Evolutionary conservation across 1,284 basidiomycete species (phyloP).

Genomic region (Ceratobasidium sp.): DNA sequence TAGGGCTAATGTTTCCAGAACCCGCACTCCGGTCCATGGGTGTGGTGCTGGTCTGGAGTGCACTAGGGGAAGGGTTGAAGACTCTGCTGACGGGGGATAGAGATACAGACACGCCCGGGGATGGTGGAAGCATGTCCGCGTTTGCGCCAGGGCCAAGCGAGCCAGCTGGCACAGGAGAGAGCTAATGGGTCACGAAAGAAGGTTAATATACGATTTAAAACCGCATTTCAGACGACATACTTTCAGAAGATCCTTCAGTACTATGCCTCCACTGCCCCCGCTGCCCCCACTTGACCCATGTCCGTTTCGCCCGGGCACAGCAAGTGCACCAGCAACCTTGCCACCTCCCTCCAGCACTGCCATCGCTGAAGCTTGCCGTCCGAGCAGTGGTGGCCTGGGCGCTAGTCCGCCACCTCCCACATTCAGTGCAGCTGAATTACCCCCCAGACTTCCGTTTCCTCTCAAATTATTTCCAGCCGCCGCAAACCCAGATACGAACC

Average conservation of each 20-base stretch:
- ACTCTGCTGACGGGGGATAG: constrained; percentile 47
- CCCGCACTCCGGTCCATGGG: constrained; percentile 42
- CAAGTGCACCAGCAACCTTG: constrained; percentile 34
- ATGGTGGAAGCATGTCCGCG: constrained; percentile 60
- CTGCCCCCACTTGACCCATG: constrained; percentile 61
- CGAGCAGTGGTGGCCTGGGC: constrained; percentile 30
- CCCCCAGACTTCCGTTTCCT: constrained; percentile 3
- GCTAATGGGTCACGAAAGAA: constrained; percentile 16
- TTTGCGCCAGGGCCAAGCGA: constrained; percentile 49
- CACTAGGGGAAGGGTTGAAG: constrained; percentile 45
- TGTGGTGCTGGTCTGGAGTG: constrained; percentile 41
- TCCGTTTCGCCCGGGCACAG: constrained; percentile 45
- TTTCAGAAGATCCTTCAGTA: constrained; percentile 76
- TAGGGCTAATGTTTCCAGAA: constrained; percentile 51
- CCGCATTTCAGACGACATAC: constrained; percentile 53
- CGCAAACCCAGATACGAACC: constrained; percentile 6
- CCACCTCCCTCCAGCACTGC: constrained; percentile 38
- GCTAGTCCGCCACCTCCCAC: constrained; percentile 6
- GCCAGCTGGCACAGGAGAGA: constrained; percentile 42
- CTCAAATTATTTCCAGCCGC: too few relatives aligned
- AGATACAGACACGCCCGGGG: constrained; percentile 56
- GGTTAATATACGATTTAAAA: neutral
- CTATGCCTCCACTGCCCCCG: too few relatives aligned
- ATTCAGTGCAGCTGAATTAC: too few relatives aligned
- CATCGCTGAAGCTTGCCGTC: constrained; percentile 43